Evolutionary conservation across 768 basidiomycete species (phyloP).

Genomic region (Termitomyces sp.): DNA sequence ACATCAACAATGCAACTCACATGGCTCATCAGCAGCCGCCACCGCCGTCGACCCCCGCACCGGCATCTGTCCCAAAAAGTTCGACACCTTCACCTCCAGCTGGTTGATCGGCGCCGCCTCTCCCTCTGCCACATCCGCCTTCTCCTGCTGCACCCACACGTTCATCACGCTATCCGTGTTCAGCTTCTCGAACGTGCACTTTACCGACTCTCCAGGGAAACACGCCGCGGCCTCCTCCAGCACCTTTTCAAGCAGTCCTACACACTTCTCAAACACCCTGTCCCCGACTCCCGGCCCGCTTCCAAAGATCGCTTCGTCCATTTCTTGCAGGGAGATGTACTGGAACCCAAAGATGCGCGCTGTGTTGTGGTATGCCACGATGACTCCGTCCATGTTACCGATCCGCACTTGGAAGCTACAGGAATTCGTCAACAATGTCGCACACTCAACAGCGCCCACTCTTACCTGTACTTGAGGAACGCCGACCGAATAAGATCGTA

Average conservation of each 20-base stretch:
- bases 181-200: constrained; percentile 56
- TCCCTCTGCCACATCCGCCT: constrained; percentile 13
- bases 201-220: constrained; percentile 64
- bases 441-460: background rate
- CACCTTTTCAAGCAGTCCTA: constrained; percentile 65
- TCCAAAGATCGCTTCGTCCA: constrained; percentile 82
- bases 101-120: constrained; percentile 53
- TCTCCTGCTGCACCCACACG: constrained; percentile 62
- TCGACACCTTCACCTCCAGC: constrained; percentile 43
- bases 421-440: background rate
- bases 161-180: constrained; percentile 38
- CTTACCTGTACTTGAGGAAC: constrained; percentile 88
- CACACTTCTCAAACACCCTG: constrained; percentile 70
- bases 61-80: constrained; percentile 33
- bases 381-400: constrained; percentile 94
- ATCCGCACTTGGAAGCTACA: constrained; percentile 94
- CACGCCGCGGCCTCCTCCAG: constrained; percentile 48
- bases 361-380: constrained; percentile 87
- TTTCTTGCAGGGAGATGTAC: constrained; percentile 81
- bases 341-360: constrained; percentile 89
- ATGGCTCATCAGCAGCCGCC: constrained; percentile 17
- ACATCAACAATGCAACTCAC: constrained; percentile 15
- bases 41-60: constrained; percentile 33
- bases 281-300: constrained; percentile 48
- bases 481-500: constrained; percentile 93